These are phyloP conservation scores for Fusarium sp. DNA, from an alignment of 2,329 filamentous ascomycete species.

Conservation along the genomic window DNA sequence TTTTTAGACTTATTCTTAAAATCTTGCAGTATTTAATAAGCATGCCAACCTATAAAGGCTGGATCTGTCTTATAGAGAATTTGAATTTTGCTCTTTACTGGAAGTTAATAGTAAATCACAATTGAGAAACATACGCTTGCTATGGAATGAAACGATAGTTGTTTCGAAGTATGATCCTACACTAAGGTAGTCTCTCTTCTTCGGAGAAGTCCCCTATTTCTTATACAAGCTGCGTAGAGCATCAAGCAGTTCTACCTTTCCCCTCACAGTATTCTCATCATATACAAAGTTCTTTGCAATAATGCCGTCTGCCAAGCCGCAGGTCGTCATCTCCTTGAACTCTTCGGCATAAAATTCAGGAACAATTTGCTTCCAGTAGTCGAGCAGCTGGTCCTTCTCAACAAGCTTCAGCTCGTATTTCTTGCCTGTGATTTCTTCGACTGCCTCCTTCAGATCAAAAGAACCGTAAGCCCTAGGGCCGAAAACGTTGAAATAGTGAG, in stretches of 20 bases:
- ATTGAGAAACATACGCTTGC: neutral
- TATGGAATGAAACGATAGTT: neutral
- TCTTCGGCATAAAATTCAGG: constrained; percentile 38
- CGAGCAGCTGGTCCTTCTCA: constrained; percentile 35
- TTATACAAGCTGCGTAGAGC: constrained; percentile 32
- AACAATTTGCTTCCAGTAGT: constrained; percentile 40
- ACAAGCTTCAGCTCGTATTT: constrained; percentile 39
- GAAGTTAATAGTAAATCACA: no score
- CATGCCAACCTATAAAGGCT: neutral
- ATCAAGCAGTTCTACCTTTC: constrained; percentile 42
- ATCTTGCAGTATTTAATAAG: neutral
- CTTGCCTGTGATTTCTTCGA: constrained; percentile 45
- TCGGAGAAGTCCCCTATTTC: neutral
- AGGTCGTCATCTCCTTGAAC: constrained; percentile 45
- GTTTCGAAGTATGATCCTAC: no score
- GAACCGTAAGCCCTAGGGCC: constrained; percentile 46
- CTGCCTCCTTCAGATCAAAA: constrained; percentile 42
- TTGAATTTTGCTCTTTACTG: no score
- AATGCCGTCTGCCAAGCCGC: constrained; percentile 41
- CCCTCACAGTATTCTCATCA: constrained; percentile 39
- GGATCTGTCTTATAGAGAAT: neutral
- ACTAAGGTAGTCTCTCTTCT: neutral
- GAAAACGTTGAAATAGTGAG: constrained; percentile 41
- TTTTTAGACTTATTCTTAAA: neutral
- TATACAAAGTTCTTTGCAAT: constrained; percentile 38